A percentile compares a stretch with the other conserved stretches of the same genome.
Conservation (phyloP, 2,329 filamentous ascomycete species). For the Seiridium cupressi region DNA sequence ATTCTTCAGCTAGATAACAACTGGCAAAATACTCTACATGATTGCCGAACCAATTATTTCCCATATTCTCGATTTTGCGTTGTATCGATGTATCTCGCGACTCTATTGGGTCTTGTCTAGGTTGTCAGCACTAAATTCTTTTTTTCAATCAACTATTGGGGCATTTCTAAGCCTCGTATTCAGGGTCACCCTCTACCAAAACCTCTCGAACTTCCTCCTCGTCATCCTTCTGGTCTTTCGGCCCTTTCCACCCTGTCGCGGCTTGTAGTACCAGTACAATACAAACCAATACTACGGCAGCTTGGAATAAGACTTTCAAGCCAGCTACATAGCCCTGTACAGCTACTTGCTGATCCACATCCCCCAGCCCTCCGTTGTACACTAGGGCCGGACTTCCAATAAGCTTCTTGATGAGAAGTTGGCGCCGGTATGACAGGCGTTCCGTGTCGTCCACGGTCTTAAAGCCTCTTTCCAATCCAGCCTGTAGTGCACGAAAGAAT, state of each 20-base stretch:
- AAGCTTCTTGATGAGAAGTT: slow-evolving; percentile 42
- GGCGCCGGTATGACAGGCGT: slow-evolving; percentile 29
- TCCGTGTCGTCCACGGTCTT: slow-evolving; percentile 36
- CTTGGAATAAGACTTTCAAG: slow-evolving; percentile 43
- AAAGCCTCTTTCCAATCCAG: slow-evolving; percentile 57
- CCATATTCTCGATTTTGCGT: too few relatives aligned
- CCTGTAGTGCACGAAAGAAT: slow-evolving; percentile 62
- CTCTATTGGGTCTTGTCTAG: neutral
- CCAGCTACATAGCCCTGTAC: slow-evolving; percentile 46
- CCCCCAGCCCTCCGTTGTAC: slow-evolving; percentile 37
- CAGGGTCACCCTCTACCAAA: slow-evolving; percentile 4
- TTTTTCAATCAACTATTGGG: neutral
- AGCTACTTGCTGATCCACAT: slow-evolving; percentile 42
- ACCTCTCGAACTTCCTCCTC: slow-evolving; percentile 36
- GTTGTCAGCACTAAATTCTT: neutral
- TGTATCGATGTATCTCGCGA: too few relatives aligned
- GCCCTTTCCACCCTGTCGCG: slow-evolving; percentile 48
- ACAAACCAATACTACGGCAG: slow-evolving; percentile 42
- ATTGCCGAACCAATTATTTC: too few relatives aligned
- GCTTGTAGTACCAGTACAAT: slow-evolving; percentile 47
- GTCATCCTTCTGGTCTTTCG: slow-evolving; percentile 49
- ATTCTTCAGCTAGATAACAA: too few relatives aligned
- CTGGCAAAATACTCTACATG: too few relatives aligned
- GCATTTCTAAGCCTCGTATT: slow-evolving; percentile 4
- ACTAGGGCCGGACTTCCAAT: slow-evolving; percentile 52